Evolutionary conservation across 2,329 filamentous ascomycete species (phyloP), one percentile per base, ranked within the genome.

Genomic region (Hypomyces rosellus): DNA sequence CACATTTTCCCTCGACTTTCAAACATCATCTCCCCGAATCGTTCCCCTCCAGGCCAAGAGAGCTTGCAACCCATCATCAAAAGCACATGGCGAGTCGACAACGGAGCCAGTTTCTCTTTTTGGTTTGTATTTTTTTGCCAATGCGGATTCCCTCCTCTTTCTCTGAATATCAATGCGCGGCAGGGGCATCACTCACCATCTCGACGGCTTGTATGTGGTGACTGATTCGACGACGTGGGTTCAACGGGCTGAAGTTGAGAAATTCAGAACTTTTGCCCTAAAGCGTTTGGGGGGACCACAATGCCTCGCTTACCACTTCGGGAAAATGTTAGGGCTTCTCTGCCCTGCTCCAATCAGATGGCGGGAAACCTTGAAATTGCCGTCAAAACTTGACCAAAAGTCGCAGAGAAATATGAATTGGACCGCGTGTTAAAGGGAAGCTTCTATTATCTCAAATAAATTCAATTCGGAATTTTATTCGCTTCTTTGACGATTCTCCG

Each of bases 211-310:
- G 72, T 69, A 66, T 69, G 72, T 71, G 69, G 70, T 75, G 74
- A 74, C 72, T 73, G 72, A 70, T 71, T 76, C 75, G 74, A 70
- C 71, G 71, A 71, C 70, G 72, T 74, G 69, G 67, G 67, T 70
- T 69, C 66, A 69, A 69, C 67, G 67, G 68, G 67, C 68, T 74
- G 70, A 62, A 65, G 64, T 68, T 68, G 67, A 69, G 66, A 71
- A 70, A 69, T 72, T 72, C 68, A 65, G 70, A 75, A 74, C 66
- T 71, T 70, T 69, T 70, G 63, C 64, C 64, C 66, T 64, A 69
- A 69, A 65, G 66, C 55, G 55, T 57, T 55, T 59, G 60, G 60
- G 61, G 61, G 57, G 61, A 56, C 61, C 63, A 59, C 63, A 67
- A 73, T 67, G 61, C 61, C 65, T 74, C 70, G 71, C 72, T 74